A percentile compares a stretch with the other conserved stretches of the same genome.
Conservation (phyloP, 345 rosid species). For the Capsella bursapastoris region DNA sequence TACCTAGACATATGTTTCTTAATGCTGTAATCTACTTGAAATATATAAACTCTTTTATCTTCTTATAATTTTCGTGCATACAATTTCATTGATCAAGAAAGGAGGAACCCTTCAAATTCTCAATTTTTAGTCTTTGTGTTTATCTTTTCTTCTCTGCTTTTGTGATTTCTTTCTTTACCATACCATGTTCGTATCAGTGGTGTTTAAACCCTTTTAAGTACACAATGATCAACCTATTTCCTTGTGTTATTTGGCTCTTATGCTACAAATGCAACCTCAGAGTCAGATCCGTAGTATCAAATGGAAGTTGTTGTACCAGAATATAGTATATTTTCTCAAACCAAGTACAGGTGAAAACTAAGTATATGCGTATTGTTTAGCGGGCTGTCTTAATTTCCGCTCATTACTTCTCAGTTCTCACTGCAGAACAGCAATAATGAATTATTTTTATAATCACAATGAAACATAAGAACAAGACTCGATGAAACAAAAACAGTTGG, state of each 20-base stretch:
- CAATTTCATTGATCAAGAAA: slow-evolving; percentile 9
- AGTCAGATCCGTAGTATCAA: slow-evolving; percentile 11
- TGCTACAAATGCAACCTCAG: slow-evolving; percentile 44
- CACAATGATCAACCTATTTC: slow-evolving; percentile 50
- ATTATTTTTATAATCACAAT: background rate
- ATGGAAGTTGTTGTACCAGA: slow-evolving; percentile 33
- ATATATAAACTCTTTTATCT: slow-evolving; percentile 25
- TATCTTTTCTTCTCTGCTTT: slow-evolving; percentile 13
- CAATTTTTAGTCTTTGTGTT: background rate
- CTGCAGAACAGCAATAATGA: background rate
- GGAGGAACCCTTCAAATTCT: background rate
- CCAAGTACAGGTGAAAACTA: slow-evolving; percentile 60
- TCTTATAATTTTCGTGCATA: slow-evolving; percentile 10
- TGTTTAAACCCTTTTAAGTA: slow-evolving; percentile 32
- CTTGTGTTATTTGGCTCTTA: slow-evolving; percentile 48
- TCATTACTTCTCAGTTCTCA: slow-evolving; percentile 53
- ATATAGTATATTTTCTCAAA: slow-evolving; percentile 44
- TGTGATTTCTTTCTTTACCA: slow-evolving; percentile 31
- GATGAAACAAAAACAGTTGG: background rate
- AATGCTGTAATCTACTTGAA: slow-evolving; percentile 29
- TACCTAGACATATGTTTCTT: slow-evolving; percentile 14
- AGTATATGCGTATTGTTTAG: slow-evolving; percentile 61
- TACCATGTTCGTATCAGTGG: slow-evolving; percentile 23
- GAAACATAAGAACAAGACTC: too few relatives aligned
- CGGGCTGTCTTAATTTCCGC: slow-evolving; percentile 63